Conservation (phyloP, 257 asterid genomes). For the Solanum ossicruentum region DNA sequence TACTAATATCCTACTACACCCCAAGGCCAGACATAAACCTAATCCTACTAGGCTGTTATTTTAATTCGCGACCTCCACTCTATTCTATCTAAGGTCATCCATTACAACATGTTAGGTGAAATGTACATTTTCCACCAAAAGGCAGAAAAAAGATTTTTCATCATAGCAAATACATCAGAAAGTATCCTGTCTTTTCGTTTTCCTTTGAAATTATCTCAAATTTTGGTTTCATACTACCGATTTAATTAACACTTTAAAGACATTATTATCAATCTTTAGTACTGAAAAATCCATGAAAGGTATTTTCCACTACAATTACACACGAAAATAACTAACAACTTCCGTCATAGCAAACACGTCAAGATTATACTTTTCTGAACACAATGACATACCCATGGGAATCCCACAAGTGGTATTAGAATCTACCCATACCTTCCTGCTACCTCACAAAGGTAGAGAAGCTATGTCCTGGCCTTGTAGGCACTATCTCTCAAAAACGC, state of each 20-base stretch:
- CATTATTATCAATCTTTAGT: background rate
- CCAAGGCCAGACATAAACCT: too few species aligned
- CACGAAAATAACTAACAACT: background rate
- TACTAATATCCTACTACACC: too few species aligned
- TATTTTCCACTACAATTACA: background rate
- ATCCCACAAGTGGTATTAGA: too few species aligned
- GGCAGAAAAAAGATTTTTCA: background rate
- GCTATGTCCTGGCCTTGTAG: too few species aligned
- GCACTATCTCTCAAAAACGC: too few species aligned
- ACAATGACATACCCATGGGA: too few species aligned
- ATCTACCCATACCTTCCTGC: too few species aligned
- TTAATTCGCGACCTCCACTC: too few species aligned
- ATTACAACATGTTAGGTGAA: background rate
- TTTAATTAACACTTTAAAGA: background rate
- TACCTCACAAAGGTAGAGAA: too few species aligned
- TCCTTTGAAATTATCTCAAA: background rate
- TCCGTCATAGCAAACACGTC: background rate
- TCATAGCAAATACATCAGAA: background rate
- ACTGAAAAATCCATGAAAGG: background rate
- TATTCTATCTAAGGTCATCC: background rate
- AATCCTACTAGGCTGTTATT: too few species aligned
- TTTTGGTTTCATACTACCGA: background rate
- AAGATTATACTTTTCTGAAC: background rate
- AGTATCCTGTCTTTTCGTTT: background rate
- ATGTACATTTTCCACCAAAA: background rate